These are phyloP conservation scores for Cytospora mali DNA, from an alignment of 2,329 filamentous ascomycete species.

Conservation along the genomic window DNA sequence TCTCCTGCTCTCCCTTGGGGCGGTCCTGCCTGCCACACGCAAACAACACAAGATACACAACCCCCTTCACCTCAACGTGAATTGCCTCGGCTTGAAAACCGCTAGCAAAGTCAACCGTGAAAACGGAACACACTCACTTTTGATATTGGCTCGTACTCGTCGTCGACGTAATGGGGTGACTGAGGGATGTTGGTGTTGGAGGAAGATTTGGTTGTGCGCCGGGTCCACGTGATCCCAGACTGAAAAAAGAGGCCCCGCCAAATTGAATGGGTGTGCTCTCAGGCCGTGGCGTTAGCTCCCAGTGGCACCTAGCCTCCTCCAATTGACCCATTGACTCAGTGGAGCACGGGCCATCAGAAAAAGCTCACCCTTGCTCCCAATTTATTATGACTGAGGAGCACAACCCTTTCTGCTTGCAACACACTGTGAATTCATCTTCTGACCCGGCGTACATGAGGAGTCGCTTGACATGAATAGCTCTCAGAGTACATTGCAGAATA, in stretches of 20 bases:
- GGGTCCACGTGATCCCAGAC: constrained; percentile 26
- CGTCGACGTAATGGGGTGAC: constrained; percentile 22
- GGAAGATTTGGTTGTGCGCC: constrained; percentile 17
- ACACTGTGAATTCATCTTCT: background rate
- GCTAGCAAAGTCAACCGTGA: background rate
- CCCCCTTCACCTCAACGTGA: background rate
- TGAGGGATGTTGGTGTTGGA: constrained; percentile 20
- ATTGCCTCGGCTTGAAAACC: background rate
- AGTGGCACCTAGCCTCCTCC: too few species aligned
- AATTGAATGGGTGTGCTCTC: too few species aligned
- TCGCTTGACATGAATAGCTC: background rate
- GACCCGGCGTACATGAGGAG: background rate
- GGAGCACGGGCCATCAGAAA: constrained; percentile 23
- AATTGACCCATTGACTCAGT: too few species aligned
- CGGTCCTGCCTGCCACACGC: background rate
- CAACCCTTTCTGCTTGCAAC: background rate
- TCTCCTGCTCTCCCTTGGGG: background rate
- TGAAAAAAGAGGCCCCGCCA: constrained; percentile 14
- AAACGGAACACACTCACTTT: constrained; percentile 25
- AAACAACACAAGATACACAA: too few species aligned
- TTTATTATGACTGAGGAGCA: background rate
- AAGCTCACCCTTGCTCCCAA: background rate
- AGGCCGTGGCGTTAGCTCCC: constrained; percentile 2
- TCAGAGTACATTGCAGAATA: background rate
- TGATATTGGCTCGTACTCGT: constrained; percentile 25